phyloP scores from a whole-genome alignment of 106 monocot species.

The Hemerocallis citrina region DNA sequence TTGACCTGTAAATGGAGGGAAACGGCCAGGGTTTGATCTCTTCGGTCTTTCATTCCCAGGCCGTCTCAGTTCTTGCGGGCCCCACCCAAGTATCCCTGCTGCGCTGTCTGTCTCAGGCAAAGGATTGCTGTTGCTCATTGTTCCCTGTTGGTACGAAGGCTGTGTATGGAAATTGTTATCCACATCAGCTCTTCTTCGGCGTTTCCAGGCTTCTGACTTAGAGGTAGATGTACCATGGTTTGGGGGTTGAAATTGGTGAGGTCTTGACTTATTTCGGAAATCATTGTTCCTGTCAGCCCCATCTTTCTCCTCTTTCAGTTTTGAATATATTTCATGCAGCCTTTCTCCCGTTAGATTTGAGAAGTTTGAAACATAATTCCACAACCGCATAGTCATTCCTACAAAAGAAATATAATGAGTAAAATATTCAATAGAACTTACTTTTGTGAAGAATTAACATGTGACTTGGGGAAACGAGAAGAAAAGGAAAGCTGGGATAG shows the following conservation, averaged over 20 bases:
- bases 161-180: conserved; percentile 16
- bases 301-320: conserved; percentile 73
- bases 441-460: background rate
- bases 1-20: conserved; percentile 33
- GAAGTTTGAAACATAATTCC: conserved; percentile 92
- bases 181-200: conserved; percentile 51
- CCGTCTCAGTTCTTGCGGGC: conserved; percentile 49
- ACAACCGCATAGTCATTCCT: conserved; percentile 89
- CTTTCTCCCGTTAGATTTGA: conserved; percentile 87
- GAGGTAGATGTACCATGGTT: conserved; percentile 26
- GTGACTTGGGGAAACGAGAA: background rate
- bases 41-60: conserved; percentile 55
- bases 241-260: conserved; percentile 27
- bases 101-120: conserved; percentile 43
- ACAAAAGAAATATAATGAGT: conserved; percentile 4
- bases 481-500: too few relatives aligned
- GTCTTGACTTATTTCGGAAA: conserved; percentile 29
- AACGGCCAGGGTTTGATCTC: conserved; percentile 30
- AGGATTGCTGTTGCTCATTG: conserved; percentile 35
- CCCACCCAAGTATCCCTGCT: conserved; percentile 86
- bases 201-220: conserved; percentile 90
- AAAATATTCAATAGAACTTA: background rate
- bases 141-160: conserved; percentile 18
- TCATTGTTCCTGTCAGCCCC: conserved; percentile 27
- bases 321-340: conserved; percentile 76